These are phyloP conservation scores for Mycena chlorophos DNA, from an alignment of 768 basidiomycete species.

Conservation along the genomic window DNA sequence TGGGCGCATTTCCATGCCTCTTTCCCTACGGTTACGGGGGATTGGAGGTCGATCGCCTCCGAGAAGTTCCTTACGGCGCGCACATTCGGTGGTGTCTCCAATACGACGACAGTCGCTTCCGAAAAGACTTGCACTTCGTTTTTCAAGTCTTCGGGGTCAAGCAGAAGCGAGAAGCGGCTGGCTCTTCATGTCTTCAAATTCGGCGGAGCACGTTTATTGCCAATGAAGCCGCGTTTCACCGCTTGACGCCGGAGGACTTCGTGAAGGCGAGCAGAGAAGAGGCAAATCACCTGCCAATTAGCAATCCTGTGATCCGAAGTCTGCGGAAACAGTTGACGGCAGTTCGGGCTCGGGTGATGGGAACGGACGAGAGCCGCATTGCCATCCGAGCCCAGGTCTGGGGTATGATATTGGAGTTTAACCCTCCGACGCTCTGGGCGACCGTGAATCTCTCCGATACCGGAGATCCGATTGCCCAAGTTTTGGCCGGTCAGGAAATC, in stretches of 20 bases:
- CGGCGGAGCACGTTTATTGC: conserved; percentile 20
- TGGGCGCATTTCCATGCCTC: conserved; percentile 32
- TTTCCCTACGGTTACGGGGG: conserved; percentile 41
- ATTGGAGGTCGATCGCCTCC: conserved; percentile 25
- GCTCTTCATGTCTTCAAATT: conserved; percentile 35
- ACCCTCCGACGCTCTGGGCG: conserved; percentile 40
- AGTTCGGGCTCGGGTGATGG: conserved; percentile 24
- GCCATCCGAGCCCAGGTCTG: conserved; percentile 35
- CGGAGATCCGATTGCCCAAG: neutral
- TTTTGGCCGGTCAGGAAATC: neutral
- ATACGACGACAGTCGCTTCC: conserved; percentile 32
- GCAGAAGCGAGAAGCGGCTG: conserved; percentile 28
- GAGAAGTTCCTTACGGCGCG: conserved; percentile 26
- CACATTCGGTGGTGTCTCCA: conserved; percentile 32
- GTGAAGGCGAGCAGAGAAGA: conserved; percentile 35
- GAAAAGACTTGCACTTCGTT: conserved; percentile 23
- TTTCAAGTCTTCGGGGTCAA: conserved; percentile 33
- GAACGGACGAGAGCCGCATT: conserved; percentile 33
- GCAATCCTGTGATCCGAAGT: conserved; percentile 28
- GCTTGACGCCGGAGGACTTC: conserved; percentile 33
- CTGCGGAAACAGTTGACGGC: conserved; percentile 29
- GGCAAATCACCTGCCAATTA: conserved; percentile 12
- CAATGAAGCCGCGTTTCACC: conserved; percentile 21
- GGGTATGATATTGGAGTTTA: conserved; percentile 29
- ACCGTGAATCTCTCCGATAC: conserved; percentile 29